Conservation (phyloP, 352 stramenopile species). For the Plasmopara halstedii region DNA sequence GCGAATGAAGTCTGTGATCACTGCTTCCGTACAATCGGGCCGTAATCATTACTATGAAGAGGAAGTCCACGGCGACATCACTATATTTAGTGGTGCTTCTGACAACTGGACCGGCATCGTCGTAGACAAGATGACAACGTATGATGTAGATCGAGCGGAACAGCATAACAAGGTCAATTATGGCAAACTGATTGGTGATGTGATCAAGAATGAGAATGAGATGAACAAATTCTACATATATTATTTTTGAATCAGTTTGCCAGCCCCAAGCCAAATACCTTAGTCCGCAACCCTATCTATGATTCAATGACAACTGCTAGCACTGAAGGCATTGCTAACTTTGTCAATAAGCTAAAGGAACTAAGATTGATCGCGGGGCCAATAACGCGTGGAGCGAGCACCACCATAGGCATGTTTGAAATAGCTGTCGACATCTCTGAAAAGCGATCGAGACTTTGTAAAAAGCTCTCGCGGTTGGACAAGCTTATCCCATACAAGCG, state of each 20-base stretch:
- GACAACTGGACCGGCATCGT: background rate
- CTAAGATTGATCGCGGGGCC: background rate
- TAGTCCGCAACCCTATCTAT: background rate
- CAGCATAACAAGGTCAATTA: background rate
- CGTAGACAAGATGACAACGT: background rate
- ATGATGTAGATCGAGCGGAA: background rate
- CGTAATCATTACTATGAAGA: background rate
- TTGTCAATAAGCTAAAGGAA: background rate
- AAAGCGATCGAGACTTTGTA: background rate
- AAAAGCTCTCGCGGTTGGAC: background rate
- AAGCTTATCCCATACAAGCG: background rate
- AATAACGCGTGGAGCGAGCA: constrained; percentile 1
- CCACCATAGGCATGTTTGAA: background rate
- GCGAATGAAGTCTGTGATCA: background rate
- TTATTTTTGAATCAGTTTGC: background rate
- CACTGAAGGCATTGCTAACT: background rate
- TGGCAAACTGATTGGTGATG: background rate
- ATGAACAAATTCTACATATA: background rate
- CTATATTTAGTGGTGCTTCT: background rate
- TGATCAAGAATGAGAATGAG: background rate
- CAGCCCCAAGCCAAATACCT: background rate
- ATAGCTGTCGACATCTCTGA: background rate
- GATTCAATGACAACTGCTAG: background rate
- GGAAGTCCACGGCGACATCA: background rate
- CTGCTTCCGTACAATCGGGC: background rate